A percentile compares a stretch with the other conserved stretches of the same genome.
phyloP scores from a whole-genome alignment of 345 rosid genomes.

The Boechera retrofracta region DNA sequence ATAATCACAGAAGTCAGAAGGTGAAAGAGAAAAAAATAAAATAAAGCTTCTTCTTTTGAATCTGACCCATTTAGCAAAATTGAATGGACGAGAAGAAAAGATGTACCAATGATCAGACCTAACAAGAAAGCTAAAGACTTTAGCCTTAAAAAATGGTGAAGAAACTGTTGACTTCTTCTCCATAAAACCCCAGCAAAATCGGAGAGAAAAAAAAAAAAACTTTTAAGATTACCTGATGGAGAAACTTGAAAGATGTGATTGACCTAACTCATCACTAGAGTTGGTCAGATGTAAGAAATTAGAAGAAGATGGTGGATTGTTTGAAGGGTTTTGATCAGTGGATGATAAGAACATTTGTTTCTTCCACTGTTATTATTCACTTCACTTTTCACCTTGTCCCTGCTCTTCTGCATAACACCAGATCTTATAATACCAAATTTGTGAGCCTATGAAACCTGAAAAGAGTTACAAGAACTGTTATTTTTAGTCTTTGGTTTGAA shows the following conservation, averaged over 20 bases:
- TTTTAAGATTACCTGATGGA: slow-evolving; percentile 70
- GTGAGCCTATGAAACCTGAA: slow-evolving; percentile 27
- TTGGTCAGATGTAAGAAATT: slow-evolving; percentile 30
- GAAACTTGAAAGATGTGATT: slow-evolving; percentile 58
- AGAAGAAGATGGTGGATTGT: slow-evolving; percentile 69
- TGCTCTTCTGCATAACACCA: slow-evolving; percentile 72
- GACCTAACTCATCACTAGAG: slow-evolving; percentile 39
- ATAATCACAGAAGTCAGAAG: slow-evolving; percentile 20
- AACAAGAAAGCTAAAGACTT: slow-evolving; percentile 36
- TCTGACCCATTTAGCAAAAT: slow-evolving; percentile 56
- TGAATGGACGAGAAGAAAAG: slow-evolving; percentile 45
- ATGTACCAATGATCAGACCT: slow-evolving; percentile 17
- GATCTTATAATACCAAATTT: slow-evolving; percentile 27
- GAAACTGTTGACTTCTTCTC: slow-evolving; percentile 28
- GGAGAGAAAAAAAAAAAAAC: not conserved
- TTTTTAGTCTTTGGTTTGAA: slow-evolving; percentile 17
- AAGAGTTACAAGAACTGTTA: not conserved
- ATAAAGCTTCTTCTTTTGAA: slow-evolving; percentile 38
- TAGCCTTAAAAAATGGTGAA: slow-evolving; percentile 29
- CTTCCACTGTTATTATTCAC: slow-evolving; percentile 53
- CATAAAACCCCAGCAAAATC: slow-evolving; percentile 15
- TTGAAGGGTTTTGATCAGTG: slow-evolving; percentile 76
- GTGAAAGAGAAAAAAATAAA: not conserved
- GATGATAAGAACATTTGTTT: slow-evolving; percentile 70
- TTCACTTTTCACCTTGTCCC: slow-evolving; percentile 33